These are phyloP conservation scores for Zygosaccharomyces pseudobailii DNA, from an alignment of 1,139 yeast genomes.

Conservation along the genomic window DNA sequence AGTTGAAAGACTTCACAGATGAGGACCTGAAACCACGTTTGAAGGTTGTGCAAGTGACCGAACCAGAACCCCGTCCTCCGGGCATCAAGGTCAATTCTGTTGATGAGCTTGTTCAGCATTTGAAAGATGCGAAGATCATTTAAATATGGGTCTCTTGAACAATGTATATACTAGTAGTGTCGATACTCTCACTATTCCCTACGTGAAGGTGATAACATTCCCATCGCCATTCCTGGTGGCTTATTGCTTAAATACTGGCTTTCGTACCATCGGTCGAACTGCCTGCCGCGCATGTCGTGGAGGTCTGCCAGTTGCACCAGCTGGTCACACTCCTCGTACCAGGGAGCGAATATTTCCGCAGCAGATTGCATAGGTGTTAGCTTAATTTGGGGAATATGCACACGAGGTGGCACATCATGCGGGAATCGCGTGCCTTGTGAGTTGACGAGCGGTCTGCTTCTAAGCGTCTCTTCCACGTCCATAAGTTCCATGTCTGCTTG, in stretches of 20 bases:
- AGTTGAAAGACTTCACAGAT: constrained; percentile 60
- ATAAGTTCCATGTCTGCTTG: background rate
- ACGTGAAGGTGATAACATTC: constrained; percentile 24
- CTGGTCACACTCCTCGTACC: constrained; percentile 27
- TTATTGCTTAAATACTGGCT: constrained; percentile 23
- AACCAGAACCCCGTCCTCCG: constrained; percentile 77
- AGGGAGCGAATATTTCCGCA: constrained; percentile 26
- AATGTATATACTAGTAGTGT: constrained; percentile 3
- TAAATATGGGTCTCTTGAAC: constrained; percentile 23
- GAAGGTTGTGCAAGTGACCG: constrained; percentile 68
- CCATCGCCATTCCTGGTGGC: constrained; percentile 30
- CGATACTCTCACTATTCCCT: constrained; percentile 6
- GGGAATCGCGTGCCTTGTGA: constrained; percentile 24
- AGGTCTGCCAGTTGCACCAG: constrained; percentile 13
- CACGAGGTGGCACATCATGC: constrained; percentile 12
- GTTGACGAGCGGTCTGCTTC: constrained; percentile 24
- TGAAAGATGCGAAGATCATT: constrained; percentile 64
- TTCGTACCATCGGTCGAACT: constrained; percentile 28
- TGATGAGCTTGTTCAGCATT: constrained; percentile 73
- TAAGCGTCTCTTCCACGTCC: constrained; percentile 18
- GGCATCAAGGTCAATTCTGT: constrained; percentile 78
- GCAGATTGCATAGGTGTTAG: constrained; percentile 19
- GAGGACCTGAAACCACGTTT: constrained; percentile 61
- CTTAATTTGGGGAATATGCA: constrained; percentile 18
- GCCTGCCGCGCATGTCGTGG: constrained; percentile 13